A percentile compares a stretch with the other conserved stretches of the same genome.
phyloP scores from a whole-genome alignment of 306 rosid genomes.

The Ammopiptanthus mongolicus region DNA sequence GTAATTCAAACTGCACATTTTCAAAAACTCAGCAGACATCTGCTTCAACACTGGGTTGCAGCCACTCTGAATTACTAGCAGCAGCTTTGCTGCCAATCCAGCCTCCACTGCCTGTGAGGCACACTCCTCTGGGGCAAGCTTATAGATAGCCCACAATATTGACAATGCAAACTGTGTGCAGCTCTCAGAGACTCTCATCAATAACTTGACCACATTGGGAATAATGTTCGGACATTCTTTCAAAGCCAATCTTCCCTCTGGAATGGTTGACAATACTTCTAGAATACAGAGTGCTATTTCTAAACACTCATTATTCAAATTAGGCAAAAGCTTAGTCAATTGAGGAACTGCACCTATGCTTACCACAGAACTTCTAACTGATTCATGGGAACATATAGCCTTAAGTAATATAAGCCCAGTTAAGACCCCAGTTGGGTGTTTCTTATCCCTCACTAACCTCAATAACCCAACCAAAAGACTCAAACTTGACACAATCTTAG shows the following conservation, averaged over 20 bases:
- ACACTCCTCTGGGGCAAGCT: slow-evolving; percentile 68
- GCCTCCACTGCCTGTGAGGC: slow-evolving; percentile 62
- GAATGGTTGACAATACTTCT: slow-evolving; percentile 48
- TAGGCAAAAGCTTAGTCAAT: slow-evolving; percentile 47
- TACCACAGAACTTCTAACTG: slow-evolving; percentile 41
- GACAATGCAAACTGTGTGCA: slow-evolving; percentile 60
- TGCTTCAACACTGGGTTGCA: slow-evolving; percentile 66
- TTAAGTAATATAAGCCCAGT: slow-evolving; percentile 51
- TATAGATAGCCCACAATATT: slow-evolving; percentile 63
- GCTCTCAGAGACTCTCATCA: slow-evolving; percentile 76
- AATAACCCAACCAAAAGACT: slow-evolving; percentile 64
- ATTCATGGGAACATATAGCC: slow-evolving; percentile 42
- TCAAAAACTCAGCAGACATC: slow-evolving; percentile 62
- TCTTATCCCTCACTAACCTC: slow-evolving; percentile 59
- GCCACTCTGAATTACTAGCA: slow-evolving; percentile 77
- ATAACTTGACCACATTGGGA: slow-evolving; percentile 45
- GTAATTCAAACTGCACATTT: slow-evolving; percentile 69
- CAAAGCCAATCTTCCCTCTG: slow-evolving; percentile 58
- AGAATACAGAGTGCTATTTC: slow-evolving; percentile 49
- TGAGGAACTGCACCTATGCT: slow-evolving; percentile 61
- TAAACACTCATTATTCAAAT: slow-evolving; percentile 43
- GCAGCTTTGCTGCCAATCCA: slow-evolving; percentile 69
- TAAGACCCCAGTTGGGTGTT: slow-evolving; percentile 42
- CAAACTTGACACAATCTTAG: slow-evolving; percentile 45
- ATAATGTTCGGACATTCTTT: slow-evolving; percentile 58